Conservation (phyloP, 257 asterid genomes). For the Petunia secreta region DNA sequence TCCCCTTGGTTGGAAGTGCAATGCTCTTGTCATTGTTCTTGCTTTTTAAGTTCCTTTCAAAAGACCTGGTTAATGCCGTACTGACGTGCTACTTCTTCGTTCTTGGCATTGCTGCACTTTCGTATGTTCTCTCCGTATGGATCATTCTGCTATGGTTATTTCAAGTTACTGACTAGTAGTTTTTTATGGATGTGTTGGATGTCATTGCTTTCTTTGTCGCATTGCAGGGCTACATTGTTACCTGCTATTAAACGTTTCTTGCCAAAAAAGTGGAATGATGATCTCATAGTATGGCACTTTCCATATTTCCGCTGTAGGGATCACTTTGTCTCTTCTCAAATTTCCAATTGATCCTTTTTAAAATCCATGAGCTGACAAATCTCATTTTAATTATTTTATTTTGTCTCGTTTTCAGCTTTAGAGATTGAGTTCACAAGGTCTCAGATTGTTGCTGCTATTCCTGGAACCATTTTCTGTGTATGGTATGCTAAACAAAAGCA, state of each 20-base stretch:
- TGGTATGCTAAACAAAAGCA: conserved; percentile 98
- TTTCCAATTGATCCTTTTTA: conserved; percentile 24
- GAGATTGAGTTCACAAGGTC: conserved; percentile 91
- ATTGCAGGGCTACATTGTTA: conserved; percentile 84
- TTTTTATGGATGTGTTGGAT: background rate
- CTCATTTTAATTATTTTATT: conserved; percentile 18
- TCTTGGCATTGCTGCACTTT: conserved; percentile 92
- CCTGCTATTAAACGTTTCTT: conserved; percentile 75
- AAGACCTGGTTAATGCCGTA: conserved; percentile 98
- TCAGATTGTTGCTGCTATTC: conserved; percentile 80
- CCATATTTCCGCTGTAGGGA: conserved; percentile 71
- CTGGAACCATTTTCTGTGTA: conserved; percentile 92
- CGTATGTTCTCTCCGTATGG: conserved; percentile 64
- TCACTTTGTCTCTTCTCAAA: conserved; percentile 13
- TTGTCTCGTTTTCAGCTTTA: conserved; percentile 64
- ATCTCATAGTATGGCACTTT: conserved; percentile 66
- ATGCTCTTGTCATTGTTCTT: conserved; percentile 91
- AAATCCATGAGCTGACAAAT: background rate
- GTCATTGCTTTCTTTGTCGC: conserved; percentile 27
- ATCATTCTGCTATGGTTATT: conserved; percentile 33
- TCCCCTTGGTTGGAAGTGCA: conserved; percentile 96
- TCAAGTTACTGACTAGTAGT: background rate
- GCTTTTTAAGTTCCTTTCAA: conserved; percentile 93
- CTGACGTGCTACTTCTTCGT: conserved; percentile 89
- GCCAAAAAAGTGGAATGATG: conserved; percentile 83